These are phyloP conservation scores for Arthrobotrys conoides DNA, from an alignment of 2,329 filamentous ascomycete species.

Conservation along the genomic window DNA sequence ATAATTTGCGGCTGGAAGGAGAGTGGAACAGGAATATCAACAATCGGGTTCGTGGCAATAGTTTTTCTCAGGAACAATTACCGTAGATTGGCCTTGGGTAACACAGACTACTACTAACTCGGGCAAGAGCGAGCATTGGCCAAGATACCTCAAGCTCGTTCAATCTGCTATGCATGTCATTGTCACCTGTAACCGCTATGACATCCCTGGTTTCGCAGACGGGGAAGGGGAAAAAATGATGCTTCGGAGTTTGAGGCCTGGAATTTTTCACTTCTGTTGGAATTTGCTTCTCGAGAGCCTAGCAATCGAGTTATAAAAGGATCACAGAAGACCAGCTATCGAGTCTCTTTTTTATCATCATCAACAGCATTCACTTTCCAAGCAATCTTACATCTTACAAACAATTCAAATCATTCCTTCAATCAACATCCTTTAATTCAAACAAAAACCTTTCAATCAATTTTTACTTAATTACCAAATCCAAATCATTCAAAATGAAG, in stretches of 20 bases:
- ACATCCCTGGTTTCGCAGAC: constrained; percentile 2
- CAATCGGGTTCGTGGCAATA: neutral
- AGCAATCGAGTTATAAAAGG: neutral
- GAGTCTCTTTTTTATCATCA: constrained; percentile 13
- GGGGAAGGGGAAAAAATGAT: too few species aligned
- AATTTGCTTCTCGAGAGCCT: neutral
- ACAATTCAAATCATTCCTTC: constrained; percentile 7
- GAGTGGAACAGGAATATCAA: neutral
- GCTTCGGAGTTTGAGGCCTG: neutral
- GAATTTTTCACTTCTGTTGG: neutral
- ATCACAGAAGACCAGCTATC: neutral
- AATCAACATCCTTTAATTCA: neutral
- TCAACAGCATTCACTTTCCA: constrained; percentile 5
- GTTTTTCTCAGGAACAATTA: constrained; percentile 2
- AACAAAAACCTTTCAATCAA: neutral
- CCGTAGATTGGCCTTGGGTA: constrained; percentile 2
- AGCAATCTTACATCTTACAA: constrained; percentile 6
- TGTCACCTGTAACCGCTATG: neutral
- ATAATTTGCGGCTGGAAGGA: neutral
- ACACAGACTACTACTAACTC: neutral
- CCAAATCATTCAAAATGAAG: constrained; percentile 47
- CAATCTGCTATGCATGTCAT: neutral
- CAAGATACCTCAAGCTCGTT: constrained; percentile 5
- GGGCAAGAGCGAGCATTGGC: constrained; percentile 6
- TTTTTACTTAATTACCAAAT: neutral